Evolutionary conservation across 495 filamentous ascomycete genomes (phyloP), one percentile per base, ranked within the genome.

Genomic region (Mycothermus thermophilus): DNA sequence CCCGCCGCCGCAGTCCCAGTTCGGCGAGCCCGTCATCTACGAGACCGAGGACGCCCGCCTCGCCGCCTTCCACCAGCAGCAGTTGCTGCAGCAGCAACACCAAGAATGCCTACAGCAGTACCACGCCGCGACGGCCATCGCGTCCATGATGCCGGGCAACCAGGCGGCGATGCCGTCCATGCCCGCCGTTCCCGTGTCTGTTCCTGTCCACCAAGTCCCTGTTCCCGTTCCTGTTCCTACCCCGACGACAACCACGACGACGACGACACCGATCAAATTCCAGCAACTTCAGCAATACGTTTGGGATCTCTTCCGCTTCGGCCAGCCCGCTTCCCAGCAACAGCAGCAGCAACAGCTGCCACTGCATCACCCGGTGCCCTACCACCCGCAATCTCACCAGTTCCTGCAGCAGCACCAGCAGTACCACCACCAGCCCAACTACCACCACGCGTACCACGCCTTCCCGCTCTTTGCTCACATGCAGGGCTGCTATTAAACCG

Each of bases 401-500:
- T n/a, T n/a, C n/a, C n/a, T n/a, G n/a, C n/a, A n/a, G n/a, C n/a
- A n/a, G n/a, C n/a, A n/a, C n/a, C n/a, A n/a, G n/a, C n/a, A n/a
- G n/a, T n/a, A n/a, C n/a, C n/a, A n/a, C n/a, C n/a, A n/a, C n/a
- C n/a, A n/a, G n/a, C n/a, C n/a, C n/a, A n/a, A n/a, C n/a, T n/a
- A n/a, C n/a, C n/a, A n/a, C n/a, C n/a, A n/a, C n/a, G n/a, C n/a
- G n/a, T n/a, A n/a, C n/a, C n/a, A n/a, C n/a, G n/a, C n/a, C n/a
- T n/a, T 63, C 37, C 62, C 57, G 21, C 41, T 64, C 23, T 59
- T 63, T 34, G 43, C 59, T 25, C 53, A 57, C 38, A 55, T 67
- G 50, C 63, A 64, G 50, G 56, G 60, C 37, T 67, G 60, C 54
- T 69, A 66, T 52, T 67, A 60, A n/a, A n/a, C n/a, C n/a, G n/a